Percentiles rank a stretch among this genome's conserved stretches.
phyloP scores from a whole-genome alignment of 2,329 filamentous ascomycete genomes.

The Phoma herbarum region DNA sequence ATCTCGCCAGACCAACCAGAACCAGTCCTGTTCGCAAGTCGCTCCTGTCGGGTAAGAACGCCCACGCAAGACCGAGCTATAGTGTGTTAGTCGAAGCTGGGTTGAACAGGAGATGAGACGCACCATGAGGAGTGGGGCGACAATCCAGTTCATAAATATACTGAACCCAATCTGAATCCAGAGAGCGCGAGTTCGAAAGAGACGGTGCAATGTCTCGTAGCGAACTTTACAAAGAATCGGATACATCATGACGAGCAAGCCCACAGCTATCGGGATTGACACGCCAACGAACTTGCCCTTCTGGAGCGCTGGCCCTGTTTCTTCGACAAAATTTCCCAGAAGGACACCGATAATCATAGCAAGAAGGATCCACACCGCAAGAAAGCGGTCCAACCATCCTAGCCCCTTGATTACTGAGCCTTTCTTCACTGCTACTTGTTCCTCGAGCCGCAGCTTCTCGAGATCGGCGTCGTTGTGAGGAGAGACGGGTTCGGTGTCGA shows the following conservation, averaged over 20 bases:
- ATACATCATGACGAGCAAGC: slow-evolving; percentile 8
- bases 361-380: slow-evolving; percentile 10
- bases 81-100: slow-evolving; percentile 6
- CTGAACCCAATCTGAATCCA: slow-evolving; percentile 8
- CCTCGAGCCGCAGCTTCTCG: slow-evolving; percentile 6
- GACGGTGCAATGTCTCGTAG: slow-evolving; percentile 7
- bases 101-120: slow-evolving; percentile 4
- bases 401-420: slow-evolving; percentile 2
- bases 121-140: slow-evolving; percentile 6
- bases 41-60: slow-evolving; percentile 9
- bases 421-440: slow-evolving; percentile 5
- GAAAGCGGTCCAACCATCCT: slow-evolving; percentile 5
- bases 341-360: slow-evolving; percentile 8
- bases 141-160: slow-evolving; percentile 8
- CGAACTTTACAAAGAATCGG: slow-evolving; percentile 8
- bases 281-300: slow-evolving; percentile 8
- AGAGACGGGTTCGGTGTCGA: slow-evolving; percentile 6
- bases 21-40: slow-evolving; percentile 8
- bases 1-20: slow-evolving; percentile 6
- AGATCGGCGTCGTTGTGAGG: slow-evolving; percentile 4
- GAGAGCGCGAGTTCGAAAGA: slow-evolving; percentile 9
- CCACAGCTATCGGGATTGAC: slow-evolving; percentile 8
- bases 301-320: slow-evolving; percentile 8
- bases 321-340: slow-evolving; percentile 7
- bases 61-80: slow-evolving; percentile 7